Evolutionary conservation across 371 early-diverging fungal species (phyloP).

Genomic region (Chytridium lagenaria): DNA sequence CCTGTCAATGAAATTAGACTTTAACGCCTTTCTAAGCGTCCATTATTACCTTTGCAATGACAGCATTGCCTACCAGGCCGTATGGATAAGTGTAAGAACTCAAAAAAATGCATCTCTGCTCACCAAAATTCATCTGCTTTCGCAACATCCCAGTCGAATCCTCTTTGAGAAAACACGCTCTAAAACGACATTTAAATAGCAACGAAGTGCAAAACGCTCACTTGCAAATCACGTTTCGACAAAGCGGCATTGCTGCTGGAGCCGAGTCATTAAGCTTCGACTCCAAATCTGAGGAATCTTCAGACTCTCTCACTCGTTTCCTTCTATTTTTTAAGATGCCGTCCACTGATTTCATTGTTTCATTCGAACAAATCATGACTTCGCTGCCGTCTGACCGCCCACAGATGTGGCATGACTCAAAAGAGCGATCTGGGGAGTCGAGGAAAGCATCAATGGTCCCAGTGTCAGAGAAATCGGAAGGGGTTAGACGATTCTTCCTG

Average conservation of each 20-base stretch:
- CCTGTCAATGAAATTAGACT: background rate
- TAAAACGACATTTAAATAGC: background rate
- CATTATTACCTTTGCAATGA: conserved; percentile 21
- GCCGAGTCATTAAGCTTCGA: background rate
- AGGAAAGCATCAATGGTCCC: background rate
- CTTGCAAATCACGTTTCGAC: conserved; percentile 20
- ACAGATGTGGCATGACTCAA: conserved; percentile 18
- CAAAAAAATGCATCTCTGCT: no score
- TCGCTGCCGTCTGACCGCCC: conserved; percentile 9
- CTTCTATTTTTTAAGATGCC: background rate
- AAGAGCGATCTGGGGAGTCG: background rate
- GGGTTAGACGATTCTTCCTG: background rate
- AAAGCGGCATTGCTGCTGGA: background rate
- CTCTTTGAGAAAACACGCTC: conserved; percentile 18
- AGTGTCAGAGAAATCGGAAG: background rate
- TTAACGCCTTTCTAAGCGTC: background rate
- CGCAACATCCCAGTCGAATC: conserved; percentile 18
- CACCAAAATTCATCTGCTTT: conserved; percentile 18
- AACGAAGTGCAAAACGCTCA: background rate
- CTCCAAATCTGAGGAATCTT: background rate
- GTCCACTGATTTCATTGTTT: background rate
- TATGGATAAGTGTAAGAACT: background rate
- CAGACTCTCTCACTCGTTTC: background rate
- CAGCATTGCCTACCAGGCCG: conserved; percentile 17
- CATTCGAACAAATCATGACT: conserved; percentile 22